A percentile compares a stretch with the other conserved stretches of the same genome.
Conservation (phyloP, 768 basidiomycete species). For the Amanita rubescens region DNA sequence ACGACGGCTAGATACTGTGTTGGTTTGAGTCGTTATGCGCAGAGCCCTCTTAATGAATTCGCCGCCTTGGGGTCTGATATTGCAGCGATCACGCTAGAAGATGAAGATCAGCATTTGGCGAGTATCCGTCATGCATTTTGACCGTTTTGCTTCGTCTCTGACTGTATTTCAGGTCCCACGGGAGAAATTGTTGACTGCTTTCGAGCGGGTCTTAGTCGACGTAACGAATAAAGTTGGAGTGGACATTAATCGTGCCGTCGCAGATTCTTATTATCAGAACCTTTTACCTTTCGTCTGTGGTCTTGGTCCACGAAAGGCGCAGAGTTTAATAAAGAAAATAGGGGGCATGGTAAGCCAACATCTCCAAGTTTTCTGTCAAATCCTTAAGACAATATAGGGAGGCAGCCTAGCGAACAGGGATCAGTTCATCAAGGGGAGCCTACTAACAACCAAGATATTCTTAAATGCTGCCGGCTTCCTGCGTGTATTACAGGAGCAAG, state of each 20-base stretch:
- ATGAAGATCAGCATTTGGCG: conserved; percentile 83
- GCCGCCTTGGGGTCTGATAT: conserved; percentile 85
- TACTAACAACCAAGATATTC: conserved; percentile 84
- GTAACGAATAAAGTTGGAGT: conserved; percentile 90
- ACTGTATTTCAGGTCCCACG: conserved; percentile 53
- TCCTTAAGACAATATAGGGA: conserved; percentile 43
- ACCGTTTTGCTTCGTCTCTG: conserved; percentile 6
- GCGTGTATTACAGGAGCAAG: conserved; percentile 62
- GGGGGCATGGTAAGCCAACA: conserved; percentile 51
- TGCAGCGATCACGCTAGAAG: conserved; percentile 73
- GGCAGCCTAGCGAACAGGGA: conserved; percentile 82
- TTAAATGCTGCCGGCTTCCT: conserved; percentile 91
- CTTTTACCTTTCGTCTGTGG: conserved; percentile 89
- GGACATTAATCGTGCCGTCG: conserved; percentile 90
- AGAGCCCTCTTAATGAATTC: conserved; percentile 93
- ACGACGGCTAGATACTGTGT: conserved; percentile 86
- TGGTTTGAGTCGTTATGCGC: conserved; percentile 86
- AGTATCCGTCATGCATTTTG: conserved; percentile 16
- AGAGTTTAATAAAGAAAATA: conserved; percentile 76
- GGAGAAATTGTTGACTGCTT: conserved; percentile 73
- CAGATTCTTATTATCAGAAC: conserved; percentile 82
- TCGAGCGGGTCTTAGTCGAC: conserved; percentile 88
- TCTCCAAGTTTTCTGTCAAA: conserved; percentile 3
- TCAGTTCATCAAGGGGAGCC: conserved; percentile 75
- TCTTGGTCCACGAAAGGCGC: conserved; percentile 90